Percentiles rank a stretch among this genome's conserved stretches.
phyloP scores from a whole-genome alignment of 2,329 filamentous ascomycete species.

The Trichoderma sp. region DNA sequence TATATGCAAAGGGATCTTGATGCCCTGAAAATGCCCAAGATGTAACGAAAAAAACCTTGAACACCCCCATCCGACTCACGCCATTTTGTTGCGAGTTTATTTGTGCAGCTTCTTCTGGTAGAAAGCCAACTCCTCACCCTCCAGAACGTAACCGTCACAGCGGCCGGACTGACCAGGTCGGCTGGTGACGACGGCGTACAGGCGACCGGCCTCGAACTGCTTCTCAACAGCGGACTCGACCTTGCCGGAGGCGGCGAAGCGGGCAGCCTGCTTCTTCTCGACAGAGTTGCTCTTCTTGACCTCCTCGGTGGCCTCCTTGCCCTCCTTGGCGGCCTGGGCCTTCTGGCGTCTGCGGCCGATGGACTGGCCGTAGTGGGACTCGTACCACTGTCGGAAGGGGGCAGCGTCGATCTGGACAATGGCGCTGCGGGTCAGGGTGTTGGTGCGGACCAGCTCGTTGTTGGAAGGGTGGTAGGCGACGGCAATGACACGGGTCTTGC shows the following conservation, averaged over 20 bases:
- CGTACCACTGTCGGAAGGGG: slow-evolving; percentile 99
- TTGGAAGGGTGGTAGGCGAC: slow-evolving; percentile 99
- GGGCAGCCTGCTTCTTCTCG: slow-evolving; percentile 93
- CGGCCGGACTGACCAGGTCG: slow-evolving; percentile 96
- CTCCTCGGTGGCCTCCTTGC: slow-evolving; percentile 67
- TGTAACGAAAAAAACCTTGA: slow-evolving; percentile 44
- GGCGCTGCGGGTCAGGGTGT: slow-evolving; percentile 99
- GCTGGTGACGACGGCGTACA: slow-evolving; percentile 91
- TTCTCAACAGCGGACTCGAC: slow-evolving; percentile 90
- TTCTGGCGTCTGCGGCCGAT: slow-evolving; percentile 90
- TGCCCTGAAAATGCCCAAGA: slow-evolving; percentile 42
- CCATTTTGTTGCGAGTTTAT: slow-evolving; percentile 56
- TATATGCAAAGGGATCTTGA: slow-evolving; percentile 44
- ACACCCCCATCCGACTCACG: slow-evolving; percentile 43
- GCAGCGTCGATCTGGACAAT: slow-evolving; percentile 98
- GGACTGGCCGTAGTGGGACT: slow-evolving; percentile 95
- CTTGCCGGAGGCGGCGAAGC: slow-evolving; percentile 84
- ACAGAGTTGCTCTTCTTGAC: slow-evolving; percentile 94
- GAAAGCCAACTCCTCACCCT: slow-evolving; percentile 99
- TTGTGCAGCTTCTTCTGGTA: slow-evolving; percentile 99
- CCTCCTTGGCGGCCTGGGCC: slow-evolving; percentile 65
- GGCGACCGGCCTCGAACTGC: slow-evolving; percentile 99
- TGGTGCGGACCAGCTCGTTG: slow-evolving; percentile 99
- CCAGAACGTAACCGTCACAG: slow-evolving; percentile 95
- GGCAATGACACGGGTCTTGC: slow-evolving; percentile 98